Evolutionary conservation across 2,329 filamentous ascomycete species (phyloP), one percentile per base, ranked within the genome.

Genomic region (Podosphaera xanthii): DNA sequence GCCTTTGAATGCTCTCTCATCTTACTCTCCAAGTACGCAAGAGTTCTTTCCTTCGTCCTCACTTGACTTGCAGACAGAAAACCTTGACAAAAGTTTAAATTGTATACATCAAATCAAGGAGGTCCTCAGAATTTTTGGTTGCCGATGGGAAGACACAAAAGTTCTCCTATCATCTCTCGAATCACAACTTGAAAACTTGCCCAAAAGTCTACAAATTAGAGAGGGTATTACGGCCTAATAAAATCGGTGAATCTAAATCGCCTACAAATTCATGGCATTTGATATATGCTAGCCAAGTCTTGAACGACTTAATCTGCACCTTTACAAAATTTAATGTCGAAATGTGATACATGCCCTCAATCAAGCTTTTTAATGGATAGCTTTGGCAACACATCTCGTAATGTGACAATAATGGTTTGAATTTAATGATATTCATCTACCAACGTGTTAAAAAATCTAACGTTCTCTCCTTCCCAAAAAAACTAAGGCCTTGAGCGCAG

Each of bases 141-240:
- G 79, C 62, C 72, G 79, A 1, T 84, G 81, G 81, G 75, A 75
- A 2, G 74, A 81, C 61, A 77, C 78, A 1, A 70, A 74, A 40
- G 72, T 74, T 60, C 71, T 83, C n/a, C 72, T 74, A 61, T 70
- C 73, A 46, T 76, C 71, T 46, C 82, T 82, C 64, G 75, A 80
- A 61, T 67, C 60, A 34, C 66, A 66, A 57, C 61, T 64, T 12
- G 65, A 66, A 36, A 58, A 63, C 30, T 49, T 67, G 2, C 58
- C 66, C 14, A 57, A 59, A 68, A 56, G 72, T 74, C 10, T 80
- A 74, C 3, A 70, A 68, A 36, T 71, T 74, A 53, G 70, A 62
- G 69, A 70, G 42, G 36, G 36, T 40, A 40, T 40, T 40, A 5
- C 36, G 5, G 6, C 6, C 36, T 6, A 10, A 5, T 40, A 64